A percentile compares a stretch with the other conserved stretches of the same genome.
These are phyloP conservation scores for Penicillium expansum DNA, from an alignment of 2,329 filamentous ascomycete species.

Conservation along the genomic window DNA sequence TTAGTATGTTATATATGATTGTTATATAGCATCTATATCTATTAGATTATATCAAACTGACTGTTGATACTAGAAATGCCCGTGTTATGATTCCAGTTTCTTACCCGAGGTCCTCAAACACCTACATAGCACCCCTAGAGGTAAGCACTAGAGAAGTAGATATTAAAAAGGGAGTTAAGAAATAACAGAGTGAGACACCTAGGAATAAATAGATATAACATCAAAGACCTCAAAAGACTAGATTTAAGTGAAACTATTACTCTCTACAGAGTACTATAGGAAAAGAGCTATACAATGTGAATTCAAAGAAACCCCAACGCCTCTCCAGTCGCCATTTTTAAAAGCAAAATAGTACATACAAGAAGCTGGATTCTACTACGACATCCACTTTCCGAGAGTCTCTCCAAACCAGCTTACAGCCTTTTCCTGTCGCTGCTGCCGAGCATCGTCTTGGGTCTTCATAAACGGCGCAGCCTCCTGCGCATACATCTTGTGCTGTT, in stretches of 20 bases:
- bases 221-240: background rate
- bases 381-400: slow-evolving; percentile 43
- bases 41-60: background rate
- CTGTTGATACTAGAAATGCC: background rate
- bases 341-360: slow-evolving; percentile 5
- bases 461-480: slow-evolving; percentile 38
- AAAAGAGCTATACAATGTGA: background rate
- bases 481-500: slow-evolving; percentile 38
- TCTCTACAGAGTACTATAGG: background rate
- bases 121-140: background rate
- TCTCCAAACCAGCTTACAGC: slow-evolving; percentile 45
- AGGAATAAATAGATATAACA: too few species aligned
- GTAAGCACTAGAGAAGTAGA: background rate
- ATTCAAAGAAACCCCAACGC: slow-evolving; percentile 1
- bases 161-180: background rate
- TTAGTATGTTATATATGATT: background rate
- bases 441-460: slow-evolving; percentile 38
- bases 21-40: background rate
- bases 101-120: background rate
- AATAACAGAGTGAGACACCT: background rate
- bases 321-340: slow-evolving; percentile 1
- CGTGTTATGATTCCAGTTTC: background rate
- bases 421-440: slow-evolving; percentile 39
- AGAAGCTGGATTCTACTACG: slow-evolving; percentile 18
- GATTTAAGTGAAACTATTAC: background rate